Evolutionary conservation across 1,284 basidiomycete genomes (phyloP), one percentile per base, ranked within the genome.

Genomic region (Cryptococcus amylolentus): DNA sequence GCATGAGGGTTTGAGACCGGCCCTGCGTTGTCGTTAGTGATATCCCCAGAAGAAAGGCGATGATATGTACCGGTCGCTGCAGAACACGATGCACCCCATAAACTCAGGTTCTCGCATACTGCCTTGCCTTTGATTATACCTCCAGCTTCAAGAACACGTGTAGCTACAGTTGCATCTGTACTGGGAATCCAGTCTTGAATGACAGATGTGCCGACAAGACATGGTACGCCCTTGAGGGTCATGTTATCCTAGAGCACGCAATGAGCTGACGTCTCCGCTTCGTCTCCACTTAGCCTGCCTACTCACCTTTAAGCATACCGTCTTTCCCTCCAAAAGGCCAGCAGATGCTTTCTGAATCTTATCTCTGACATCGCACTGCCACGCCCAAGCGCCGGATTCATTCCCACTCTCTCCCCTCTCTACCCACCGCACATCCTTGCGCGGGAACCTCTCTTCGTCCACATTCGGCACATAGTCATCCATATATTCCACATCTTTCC

Each of bases 1-100:
- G 78, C 80, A 58, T 77, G 77, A 5, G 78, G 76, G 56, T 82
- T 81, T 51, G 79, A 69, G 2, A 82, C 78, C 9, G 76, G 79
- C 71, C 27, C 77, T 60, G 41, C 5, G 27, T 3, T 39, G 5
- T 7, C 81, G 71, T 9, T 81, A 64, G 8, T 77, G 59, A 5
- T 80, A 79, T 49, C 77, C 76, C 41, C 78, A 76, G 14, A 77
- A 67, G 3, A 35, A 10, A 81, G 35, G 31, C 77, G 14, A 49
- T 16, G 12, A 7, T 35, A 46, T 53, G 41, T 23, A 62, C 60
- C 60, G 9, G 60, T 59, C 14, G 50, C 44, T 5, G 54, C 46
- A 18, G 60, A 62, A 26, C 37, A 49, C 16, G 61, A 64, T 1
- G 54, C 55, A 39, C 63, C 68, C 61, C 61, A 69, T 26, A 65